phyloP scores from a whole-genome alignment of 495 filamentous ascomycete genomes.

The Xylaria telfairii region DNA sequence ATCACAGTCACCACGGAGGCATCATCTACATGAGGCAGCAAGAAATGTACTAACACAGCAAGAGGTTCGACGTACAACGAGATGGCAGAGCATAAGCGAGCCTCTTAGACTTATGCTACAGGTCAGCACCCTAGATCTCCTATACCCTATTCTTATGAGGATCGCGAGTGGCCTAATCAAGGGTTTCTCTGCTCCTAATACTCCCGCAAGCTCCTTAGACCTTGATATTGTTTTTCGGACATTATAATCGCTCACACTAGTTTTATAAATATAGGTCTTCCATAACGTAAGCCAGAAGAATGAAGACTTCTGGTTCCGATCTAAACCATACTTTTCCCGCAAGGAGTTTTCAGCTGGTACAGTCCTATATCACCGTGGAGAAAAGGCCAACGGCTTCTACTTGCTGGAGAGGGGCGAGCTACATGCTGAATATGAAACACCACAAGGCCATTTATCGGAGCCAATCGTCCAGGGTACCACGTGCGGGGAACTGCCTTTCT shows the following conservation, averaged over 20 bases:
- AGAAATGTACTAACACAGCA: constrained; percentile 66
- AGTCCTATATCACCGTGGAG: constrained; percentile 77
- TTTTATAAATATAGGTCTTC: constrained; percentile 61
- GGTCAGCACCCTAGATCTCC: constrained; percentile 15
- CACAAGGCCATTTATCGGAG: constrained; percentile 87
- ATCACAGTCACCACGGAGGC: constrained; percentile 78
- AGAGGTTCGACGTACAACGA: constrained; percentile 55
- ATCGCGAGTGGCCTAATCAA: background rate
- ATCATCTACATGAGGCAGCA: constrained; percentile 79
- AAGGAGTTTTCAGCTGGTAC: constrained; percentile 69
- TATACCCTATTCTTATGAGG: background rate
- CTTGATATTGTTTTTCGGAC: background rate
- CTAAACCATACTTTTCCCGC: constrained; percentile 71
- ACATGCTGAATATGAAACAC: constrained; percentile 84
- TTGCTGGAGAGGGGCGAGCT: constrained; percentile 90
- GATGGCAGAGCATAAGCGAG: constrained; percentile 85
- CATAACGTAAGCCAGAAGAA: constrained; percentile 79
- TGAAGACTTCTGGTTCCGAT: constrained; percentile 94
- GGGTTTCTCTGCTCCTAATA: background rate
- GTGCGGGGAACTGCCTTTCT: constrained; percentile 95
- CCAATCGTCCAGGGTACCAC: constrained; percentile 94
- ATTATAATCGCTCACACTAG: background rate
- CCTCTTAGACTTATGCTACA: constrained; percentile 90
- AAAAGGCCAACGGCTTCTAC: constrained; percentile 79
- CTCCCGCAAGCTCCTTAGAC: too few relatives aligned